These are phyloP conservation scores for Tuber magnatum DNA, from an alignment of 495 filamentous ascomycete genomes.

Conservation along the genomic window DNA sequence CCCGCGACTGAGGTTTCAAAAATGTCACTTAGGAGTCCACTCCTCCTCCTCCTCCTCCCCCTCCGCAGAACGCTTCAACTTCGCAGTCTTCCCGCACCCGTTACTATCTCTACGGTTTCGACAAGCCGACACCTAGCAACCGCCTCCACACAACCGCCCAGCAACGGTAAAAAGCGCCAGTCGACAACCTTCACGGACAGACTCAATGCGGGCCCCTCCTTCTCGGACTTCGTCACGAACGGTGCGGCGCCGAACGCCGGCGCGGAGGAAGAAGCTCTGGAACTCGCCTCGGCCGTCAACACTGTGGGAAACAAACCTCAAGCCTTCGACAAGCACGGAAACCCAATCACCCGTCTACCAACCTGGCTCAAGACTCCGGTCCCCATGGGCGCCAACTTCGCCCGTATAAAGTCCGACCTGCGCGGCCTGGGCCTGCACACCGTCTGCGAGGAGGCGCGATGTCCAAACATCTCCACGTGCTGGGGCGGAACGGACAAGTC, in stretches of 20 bases:
- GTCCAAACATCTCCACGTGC: conserved; percentile 95
- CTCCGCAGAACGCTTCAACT: background rate
- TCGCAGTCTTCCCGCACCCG: background rate
- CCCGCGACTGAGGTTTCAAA: background rate
- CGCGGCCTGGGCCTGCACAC: conserved; percentile 85
- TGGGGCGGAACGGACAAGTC: conserved; percentile 87
- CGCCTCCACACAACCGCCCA: background rate
- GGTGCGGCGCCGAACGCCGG: conserved; percentile 32
- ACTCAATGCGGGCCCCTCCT: conserved; percentile 72
- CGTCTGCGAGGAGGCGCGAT: conserved; percentile 94
- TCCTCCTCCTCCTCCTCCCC: too few relatives aligned
- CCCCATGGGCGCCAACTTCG: conserved; percentile 71
- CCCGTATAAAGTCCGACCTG: conserved; percentile 87
- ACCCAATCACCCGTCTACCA: conserved; percentile 86
- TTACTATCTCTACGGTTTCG: background rate
- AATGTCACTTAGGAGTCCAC: background rate
- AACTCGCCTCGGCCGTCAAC: conserved; percentile 53
- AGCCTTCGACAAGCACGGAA: conserved; percentile 60
- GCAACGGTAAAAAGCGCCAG: conserved; percentile 18
- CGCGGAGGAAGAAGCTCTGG: conserved; percentile 42
- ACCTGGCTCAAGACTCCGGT: conserved; percentile 95
- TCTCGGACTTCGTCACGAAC: conserved; percentile 67
- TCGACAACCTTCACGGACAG: conserved; percentile 74
- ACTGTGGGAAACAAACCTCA: conserved; percentile 49
- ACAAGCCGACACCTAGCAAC: conserved; percentile 9